These are phyloP conservation scores for Gossypium turneri DNA, from an alignment of 345 rosid species.

Conservation along the genomic window DNA sequence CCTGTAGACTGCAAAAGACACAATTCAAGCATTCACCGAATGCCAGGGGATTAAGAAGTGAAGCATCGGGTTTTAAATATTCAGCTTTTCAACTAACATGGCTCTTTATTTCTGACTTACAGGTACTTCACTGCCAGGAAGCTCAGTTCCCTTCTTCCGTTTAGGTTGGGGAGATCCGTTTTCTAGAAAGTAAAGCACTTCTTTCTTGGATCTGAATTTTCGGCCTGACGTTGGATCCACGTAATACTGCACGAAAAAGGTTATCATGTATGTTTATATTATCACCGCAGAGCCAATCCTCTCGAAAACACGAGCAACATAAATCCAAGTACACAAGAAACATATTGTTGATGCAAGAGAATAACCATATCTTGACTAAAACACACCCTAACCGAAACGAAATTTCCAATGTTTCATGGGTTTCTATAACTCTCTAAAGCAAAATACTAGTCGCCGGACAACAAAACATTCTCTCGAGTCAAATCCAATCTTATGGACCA, in stretches of 20 bases:
- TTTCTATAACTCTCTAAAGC: not conserved
- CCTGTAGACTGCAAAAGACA: slow-evolving; percentile 28
- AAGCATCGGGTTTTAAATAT: not conserved
- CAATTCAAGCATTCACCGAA: slow-evolving; percentile 4
- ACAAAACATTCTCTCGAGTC: too few relatives aligned
- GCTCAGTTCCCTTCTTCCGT: not conserved
- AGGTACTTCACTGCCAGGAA: not conserved
- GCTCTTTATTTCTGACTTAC: slow-evolving; percentile 8
- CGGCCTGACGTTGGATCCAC: slow-evolving; percentile 1
- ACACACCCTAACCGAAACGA: not conserved
- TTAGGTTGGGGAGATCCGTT: not conserved
- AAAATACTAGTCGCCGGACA: too few relatives aligned
- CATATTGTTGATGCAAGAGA: not conserved
- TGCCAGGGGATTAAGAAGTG: not conserved
- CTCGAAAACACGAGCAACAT: not conserved
- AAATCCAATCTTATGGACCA: too few relatives aligned
- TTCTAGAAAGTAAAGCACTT: slow-evolving; percentile 8
- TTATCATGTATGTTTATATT: not conserved
- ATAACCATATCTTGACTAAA: not conserved
- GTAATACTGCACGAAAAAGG: slow-evolving; percentile 7
- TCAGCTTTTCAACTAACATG: not conserved
- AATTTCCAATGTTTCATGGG: not conserved
- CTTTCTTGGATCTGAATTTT: slow-evolving; percentile 12
- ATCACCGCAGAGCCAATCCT: not conserved
- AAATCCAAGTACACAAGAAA: not conserved